These are phyloP conservation scores for Lathyrus aphaca DNA, from an alignment of 306 rosid species.

Conservation along the genomic window DNA sequence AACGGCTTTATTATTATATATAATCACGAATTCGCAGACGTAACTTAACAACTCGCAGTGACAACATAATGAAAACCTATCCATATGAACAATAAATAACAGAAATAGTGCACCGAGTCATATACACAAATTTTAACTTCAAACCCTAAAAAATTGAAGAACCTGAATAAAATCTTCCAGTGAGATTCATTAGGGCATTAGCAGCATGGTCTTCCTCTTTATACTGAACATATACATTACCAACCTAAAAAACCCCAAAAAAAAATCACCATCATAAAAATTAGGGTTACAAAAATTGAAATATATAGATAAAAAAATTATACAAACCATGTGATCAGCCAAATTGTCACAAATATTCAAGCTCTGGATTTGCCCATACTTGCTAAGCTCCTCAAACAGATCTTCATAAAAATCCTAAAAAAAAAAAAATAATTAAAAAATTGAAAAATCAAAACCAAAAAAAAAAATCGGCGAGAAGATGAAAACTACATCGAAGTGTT, in stretches of 20 bases:
- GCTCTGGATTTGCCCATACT: conserved; percentile 91
- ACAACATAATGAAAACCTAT: background rate
- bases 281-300: background rate
- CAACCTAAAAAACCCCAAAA: conserved; percentile 60
- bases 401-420: conserved; percentile 89
- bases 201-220: conserved; percentile 98
- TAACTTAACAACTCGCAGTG: background rate
- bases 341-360: conserved; percentile 93
- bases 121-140: background rate
- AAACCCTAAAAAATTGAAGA: conserved; percentile 12
- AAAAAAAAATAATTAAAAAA: background rate
- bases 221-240: conserved; percentile 84
- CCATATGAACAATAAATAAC: too few relatives aligned
- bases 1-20: background rate
- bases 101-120: background rate
- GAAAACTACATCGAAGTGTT: conserved; percentile 58
- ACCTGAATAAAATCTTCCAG: conserved; percentile 95
- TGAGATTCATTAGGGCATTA: conserved; percentile 82
- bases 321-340: conserved; percentile 93
- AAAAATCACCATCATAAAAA: background rate
- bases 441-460: too few relatives aligned
- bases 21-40: background rate
- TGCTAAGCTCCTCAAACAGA: conserved; percentile 93
- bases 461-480: background rate
- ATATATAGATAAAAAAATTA: too few relatives aligned